A percentile compares a stretch with the other conserved stretches of the same genome.
Conservation (phyloP, 345 rosid genomes). For the Acer yangbiense region DNA sequence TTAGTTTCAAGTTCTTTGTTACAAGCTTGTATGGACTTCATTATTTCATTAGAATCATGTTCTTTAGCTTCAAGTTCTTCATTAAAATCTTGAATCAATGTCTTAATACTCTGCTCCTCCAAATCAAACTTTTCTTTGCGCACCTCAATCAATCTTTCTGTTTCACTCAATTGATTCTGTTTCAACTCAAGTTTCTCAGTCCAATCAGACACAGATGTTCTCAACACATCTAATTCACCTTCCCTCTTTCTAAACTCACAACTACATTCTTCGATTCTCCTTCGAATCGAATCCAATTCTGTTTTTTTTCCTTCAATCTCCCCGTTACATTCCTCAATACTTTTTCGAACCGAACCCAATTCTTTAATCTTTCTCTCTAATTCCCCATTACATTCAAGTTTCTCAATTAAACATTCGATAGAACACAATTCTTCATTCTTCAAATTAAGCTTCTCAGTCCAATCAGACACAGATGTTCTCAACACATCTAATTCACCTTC, state of each 20-base stretch:
- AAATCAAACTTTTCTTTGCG: conserved; percentile 10
- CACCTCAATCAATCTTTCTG: too few species aligned
- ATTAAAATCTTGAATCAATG: conserved; percentile 3
- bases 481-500: too few species aligned
- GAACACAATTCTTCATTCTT: too few species aligned
- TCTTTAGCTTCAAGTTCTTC: conserved; percentile 14
- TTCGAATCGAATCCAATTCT: too few species aligned
- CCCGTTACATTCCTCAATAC: background rate
- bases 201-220: too few species aligned
- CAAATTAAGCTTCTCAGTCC: too few species aligned
- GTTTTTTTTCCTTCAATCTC: background rate
- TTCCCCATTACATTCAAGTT: conserved; percentile 12
- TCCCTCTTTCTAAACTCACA: too few species aligned
- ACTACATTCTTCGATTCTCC: too few species aligned
- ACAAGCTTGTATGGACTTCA: background rate
- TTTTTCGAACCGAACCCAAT: background rate
- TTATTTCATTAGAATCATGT: conserved; percentile 11
- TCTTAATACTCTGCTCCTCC: background rate
- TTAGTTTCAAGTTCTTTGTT: conserved; percentile 1
- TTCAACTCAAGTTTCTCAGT: conserved; percentile 16
- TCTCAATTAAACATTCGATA: too few species aligned
- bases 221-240: too few species aligned
- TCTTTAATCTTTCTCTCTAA: background rate
- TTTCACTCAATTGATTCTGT: background rate
- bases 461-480: too few species aligned